A percentile compares a stretch with the other conserved stretches of the same genome.
Conservation (phyloP, 768 basidiomycete species). For the Crepidotus variabilis region DNA sequence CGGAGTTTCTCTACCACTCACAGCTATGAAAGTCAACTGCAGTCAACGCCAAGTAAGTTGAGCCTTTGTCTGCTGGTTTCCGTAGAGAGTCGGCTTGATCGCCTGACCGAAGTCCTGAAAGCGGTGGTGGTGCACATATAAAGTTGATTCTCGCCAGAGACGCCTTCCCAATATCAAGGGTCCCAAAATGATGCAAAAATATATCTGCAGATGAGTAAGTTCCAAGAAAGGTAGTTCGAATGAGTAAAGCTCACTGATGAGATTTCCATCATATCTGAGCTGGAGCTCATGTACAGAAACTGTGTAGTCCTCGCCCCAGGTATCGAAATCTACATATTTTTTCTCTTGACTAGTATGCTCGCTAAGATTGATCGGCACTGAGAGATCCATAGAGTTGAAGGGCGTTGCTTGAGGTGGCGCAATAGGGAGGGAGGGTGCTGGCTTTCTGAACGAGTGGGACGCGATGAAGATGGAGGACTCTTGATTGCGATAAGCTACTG, state of each 20-base stretch:
- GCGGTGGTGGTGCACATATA: constrained; percentile 32
- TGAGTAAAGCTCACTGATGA: constrained; percentile 34
- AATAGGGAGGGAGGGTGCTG: constrained; percentile 29
- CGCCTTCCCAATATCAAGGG: constrained; percentile 7
- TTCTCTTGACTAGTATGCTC: constrained; percentile 22
- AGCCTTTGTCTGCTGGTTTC: constrained; percentile 14
- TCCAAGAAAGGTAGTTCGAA: not conserved
- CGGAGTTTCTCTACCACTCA: constrained; percentile 26
- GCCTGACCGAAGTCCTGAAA: constrained; percentile 19
- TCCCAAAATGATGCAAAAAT: not conserved
- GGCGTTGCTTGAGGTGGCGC: constrained; percentile 10
- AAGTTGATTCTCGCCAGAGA: constrained; percentile 36
- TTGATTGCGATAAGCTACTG: constrained; percentile 18
- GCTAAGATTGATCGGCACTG: constrained; percentile 29
- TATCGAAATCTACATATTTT: constrained; percentile 41
- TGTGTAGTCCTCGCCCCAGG: constrained; percentile 54
- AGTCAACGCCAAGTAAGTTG: constrained; percentile 45
- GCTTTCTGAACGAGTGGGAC: constrained; percentile 53
- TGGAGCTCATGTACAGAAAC: constrained; percentile 63
- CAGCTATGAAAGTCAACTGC: constrained; percentile 63
- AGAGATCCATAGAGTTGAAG: constrained; percentile 42
- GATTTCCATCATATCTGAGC: constrained; percentile 41
- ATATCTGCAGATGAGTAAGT: not conserved
- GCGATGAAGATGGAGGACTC: constrained; percentile 61
- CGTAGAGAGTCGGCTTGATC: constrained; percentile 6